phyloP scores from a whole-genome alignment of 1,139 yeast genomes.

The Taphrina wiesneri region DNA sequence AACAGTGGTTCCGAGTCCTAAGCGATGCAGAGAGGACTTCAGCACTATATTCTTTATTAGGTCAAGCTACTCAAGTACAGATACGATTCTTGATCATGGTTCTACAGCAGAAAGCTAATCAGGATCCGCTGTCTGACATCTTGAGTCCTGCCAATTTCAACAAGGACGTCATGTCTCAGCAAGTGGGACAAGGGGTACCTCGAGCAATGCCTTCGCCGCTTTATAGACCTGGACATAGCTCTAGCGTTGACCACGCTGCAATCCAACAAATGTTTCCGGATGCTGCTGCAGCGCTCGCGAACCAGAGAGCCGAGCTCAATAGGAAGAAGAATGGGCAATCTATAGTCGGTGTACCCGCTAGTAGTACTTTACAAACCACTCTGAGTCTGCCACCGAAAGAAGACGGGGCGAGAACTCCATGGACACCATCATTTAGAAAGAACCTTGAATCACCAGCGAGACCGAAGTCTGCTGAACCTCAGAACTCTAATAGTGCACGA shows the following conservation, averaged over 20 bases:
- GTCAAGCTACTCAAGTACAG: conserved; percentile 48
- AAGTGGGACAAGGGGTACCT: not conserved
- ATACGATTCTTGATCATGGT: conserved; percentile 48
- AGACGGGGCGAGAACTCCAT: conserved; percentile 25
- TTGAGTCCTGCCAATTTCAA: conserved; percentile 43
- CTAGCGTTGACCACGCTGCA: conserved; percentile 16
- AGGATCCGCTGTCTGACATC: conserved; percentile 43
- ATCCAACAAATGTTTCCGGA: conserved; percentile 35
- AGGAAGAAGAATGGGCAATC: conserved; percentile 21
- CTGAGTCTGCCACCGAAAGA: conserved; percentile 19
- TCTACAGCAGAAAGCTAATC: conserved; percentile 45
- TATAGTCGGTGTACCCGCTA: conserved; percentile 2
- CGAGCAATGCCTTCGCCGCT: conserved; percentile 18
- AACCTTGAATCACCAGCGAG: conserved; percentile 16
- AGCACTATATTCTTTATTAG: conserved; percentile 47
- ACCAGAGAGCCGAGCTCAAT: conserved; percentile 33
- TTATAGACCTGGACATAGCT: not conserved
- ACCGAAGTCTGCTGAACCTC: conserved; percentile 31
- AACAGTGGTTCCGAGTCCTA: conserved; percentile 48
- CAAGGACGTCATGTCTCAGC: conserved; percentile 32
- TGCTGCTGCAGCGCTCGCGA: conserved; percentile 36
- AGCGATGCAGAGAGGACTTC: conserved; percentile 48
- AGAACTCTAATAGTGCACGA: conserved; percentile 19
- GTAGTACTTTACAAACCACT: not conserved
- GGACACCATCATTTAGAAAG: conserved; percentile 28